Conservation (phyloP, 352 stramenopile species). For the Thraustochytrium sp. region DNA sequence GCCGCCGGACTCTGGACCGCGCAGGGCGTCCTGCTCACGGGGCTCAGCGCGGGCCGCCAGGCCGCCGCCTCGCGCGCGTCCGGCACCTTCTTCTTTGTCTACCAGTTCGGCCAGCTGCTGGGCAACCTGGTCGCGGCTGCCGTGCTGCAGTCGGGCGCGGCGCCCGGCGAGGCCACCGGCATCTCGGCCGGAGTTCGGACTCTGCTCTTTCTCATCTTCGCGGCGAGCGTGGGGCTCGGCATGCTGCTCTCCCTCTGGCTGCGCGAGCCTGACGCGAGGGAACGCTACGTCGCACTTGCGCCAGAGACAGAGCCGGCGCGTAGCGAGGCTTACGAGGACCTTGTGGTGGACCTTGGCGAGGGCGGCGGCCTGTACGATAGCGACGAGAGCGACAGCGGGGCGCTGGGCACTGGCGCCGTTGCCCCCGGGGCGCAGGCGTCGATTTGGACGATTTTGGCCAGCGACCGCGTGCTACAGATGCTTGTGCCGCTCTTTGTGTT, state of each 20-base stretch:
- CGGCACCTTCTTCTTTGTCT: constrained; percentile 13
- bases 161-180: background rate
- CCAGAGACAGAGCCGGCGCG: too few relatives aligned
- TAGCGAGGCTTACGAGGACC: too few relatives aligned
- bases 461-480: background rate
- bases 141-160: background rate
- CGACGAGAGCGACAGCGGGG: too few relatives aligned
- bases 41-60: background rate
- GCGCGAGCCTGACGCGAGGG: background rate
- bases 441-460: background rate
- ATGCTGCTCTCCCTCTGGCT: background rate
- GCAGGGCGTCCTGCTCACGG: background rate
- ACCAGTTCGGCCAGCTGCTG: background rate
- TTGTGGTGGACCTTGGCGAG: too few relatives aligned
- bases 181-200: background rate
- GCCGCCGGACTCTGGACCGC: constrained; percentile 2
- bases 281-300: too few relatives aligned
- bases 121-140: background rate
- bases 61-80: background rate
- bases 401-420: too few relatives aligned
- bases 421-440: background rate
- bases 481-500: background rate
- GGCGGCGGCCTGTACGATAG: too few relatives aligned
- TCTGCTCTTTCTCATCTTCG: background rate
- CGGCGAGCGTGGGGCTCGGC: background rate